Percentiles rank a stretch among this genome's conserved stretches.
phyloP scores from a whole-genome alignment of 306 rosid species.

The Myrica gale region DNA sequence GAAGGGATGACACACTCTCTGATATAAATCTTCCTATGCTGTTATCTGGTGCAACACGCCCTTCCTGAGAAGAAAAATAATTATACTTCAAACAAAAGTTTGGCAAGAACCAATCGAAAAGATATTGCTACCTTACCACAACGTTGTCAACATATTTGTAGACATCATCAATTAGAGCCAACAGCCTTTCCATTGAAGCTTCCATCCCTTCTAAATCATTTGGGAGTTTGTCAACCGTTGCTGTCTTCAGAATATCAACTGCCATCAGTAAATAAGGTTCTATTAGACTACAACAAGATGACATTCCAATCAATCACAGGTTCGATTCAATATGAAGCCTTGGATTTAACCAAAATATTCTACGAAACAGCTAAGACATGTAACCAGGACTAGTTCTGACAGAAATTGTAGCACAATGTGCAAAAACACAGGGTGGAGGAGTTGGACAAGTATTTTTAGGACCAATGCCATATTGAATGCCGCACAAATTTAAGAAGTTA shows the following conservation, averaged over 20 bases:
- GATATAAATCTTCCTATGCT: slow-evolving; percentile 63
- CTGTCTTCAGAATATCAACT: slow-evolving; percentile 77
- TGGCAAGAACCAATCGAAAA: background rate
- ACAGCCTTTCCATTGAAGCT: slow-evolving; percentile 81
- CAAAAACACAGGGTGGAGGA: background rate
- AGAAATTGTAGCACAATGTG: too few relatives aligned
- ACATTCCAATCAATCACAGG: background rate
- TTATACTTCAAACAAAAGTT: background rate
- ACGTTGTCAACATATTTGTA: slow-evolving; percentile 88
- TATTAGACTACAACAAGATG: slow-evolving; percentile 1
- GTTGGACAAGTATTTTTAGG: background rate
- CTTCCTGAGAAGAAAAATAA: slow-evolving; percentile 56
- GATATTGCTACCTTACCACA: slow-evolving; percentile 48
- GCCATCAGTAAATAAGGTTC: slow-evolving; percentile 29
- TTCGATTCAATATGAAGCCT: background rate
- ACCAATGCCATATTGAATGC: background rate
- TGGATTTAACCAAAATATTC: background rate
- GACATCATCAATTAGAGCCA: slow-evolving; percentile 80
- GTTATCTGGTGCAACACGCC: slow-evolving; percentile 71
- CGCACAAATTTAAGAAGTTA: background rate
- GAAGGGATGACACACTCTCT: slow-evolving; percentile 71
- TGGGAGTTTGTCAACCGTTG: slow-evolving; percentile 84
- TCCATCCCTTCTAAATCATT: slow-evolving; percentile 99
- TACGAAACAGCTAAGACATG: background rate
- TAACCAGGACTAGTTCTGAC: background rate